Evolutionary conservation across 2,329 filamentous ascomycete species (phyloP).

Genomic region (Paraphaeosphaeria minitans): DNA sequence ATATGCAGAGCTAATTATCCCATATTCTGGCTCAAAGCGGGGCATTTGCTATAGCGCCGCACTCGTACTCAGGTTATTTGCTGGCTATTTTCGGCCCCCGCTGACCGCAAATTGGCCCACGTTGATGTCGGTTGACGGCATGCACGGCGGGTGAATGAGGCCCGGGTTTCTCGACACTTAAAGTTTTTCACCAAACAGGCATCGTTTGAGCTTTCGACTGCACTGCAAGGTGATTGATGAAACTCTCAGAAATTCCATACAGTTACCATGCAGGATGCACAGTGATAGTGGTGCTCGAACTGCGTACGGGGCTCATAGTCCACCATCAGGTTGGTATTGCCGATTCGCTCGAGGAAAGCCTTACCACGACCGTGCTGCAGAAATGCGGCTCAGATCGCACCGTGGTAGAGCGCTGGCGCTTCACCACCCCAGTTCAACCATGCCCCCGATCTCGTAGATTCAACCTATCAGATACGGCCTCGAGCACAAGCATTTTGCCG

Average conservation of each 20-base stretch:
- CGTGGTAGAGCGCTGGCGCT: constrained; percentile 20
- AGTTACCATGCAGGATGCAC: constrained; percentile 4
- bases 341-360: constrained; percentile 34
- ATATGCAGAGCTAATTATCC: constrained; percentile 37
- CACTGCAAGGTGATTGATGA: constrained; percentile 18
- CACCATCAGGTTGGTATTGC: constrained; percentile 3
- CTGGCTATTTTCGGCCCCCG: constrained; percentile 27
- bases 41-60: constrained; percentile 26
- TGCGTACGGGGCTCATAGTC: neutral
- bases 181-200: constrained; percentile 16
- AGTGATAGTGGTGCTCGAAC: neutral
- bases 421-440: constrained; percentile 25
- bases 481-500: constrained; percentile 32
- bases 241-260: constrained; percentile 19
- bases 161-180: constrained; percentile 13
- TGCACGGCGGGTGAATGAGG: constrained; percentile 25
- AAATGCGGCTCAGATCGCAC: constrained; percentile 37
- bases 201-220: constrained; percentile 17
- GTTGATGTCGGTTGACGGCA: constrained; percentile 29
- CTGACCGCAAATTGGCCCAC: constrained; percentile 33
- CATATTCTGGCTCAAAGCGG: constrained; percentile 37
- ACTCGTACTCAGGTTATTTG: constrained; percentile 35
- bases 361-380: constrained; percentile 34
- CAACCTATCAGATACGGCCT: constrained; percentile 38
- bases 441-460: constrained; percentile 23